Evolutionary conservation across 495 filamentous ascomycete genomes (phyloP).

Genomic region (Neurospora sp.): DNA sequence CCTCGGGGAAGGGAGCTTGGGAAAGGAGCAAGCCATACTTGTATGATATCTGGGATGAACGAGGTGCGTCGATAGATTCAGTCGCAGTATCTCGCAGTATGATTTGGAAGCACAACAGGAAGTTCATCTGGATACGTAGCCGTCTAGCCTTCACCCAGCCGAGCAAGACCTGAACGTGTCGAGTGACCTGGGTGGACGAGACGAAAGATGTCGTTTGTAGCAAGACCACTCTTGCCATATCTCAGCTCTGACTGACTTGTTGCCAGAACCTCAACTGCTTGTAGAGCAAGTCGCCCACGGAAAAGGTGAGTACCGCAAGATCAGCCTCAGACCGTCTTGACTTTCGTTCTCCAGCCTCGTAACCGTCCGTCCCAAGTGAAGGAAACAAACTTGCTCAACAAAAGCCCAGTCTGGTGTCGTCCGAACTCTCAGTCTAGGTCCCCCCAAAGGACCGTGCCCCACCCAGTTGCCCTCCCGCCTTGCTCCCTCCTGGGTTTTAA

Average conservation of each 20-base stretch:
- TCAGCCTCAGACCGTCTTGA: background rate
- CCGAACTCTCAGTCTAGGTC: background rate
- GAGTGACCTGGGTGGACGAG: background rate
- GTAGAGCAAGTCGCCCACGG: background rate
- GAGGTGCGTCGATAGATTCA: background rate
- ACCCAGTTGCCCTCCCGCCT: background rate
- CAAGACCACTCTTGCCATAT: background rate
- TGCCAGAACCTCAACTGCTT: background rate
- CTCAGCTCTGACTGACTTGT: background rate
- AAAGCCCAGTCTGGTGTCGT: background rate
- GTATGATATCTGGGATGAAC: background rate
- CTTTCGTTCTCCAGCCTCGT: background rate
- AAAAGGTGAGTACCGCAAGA: background rate
- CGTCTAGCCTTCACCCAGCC: background rate
- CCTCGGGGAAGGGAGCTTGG: background rate
- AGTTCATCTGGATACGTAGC: background rate
- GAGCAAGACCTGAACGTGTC: background rate
- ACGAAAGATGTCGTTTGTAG: background rate
- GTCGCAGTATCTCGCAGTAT: background rate
- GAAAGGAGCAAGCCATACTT: background rate
- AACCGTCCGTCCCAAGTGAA: background rate
- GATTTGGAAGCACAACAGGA: background rate
- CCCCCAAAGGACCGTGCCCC: background rate
- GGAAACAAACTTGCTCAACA: background rate
- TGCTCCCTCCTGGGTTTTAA: background rate